Evolutionary conservation across 768 basidiomycete species (phyloP).

Genomic region (Suillus luteus): DNA sequence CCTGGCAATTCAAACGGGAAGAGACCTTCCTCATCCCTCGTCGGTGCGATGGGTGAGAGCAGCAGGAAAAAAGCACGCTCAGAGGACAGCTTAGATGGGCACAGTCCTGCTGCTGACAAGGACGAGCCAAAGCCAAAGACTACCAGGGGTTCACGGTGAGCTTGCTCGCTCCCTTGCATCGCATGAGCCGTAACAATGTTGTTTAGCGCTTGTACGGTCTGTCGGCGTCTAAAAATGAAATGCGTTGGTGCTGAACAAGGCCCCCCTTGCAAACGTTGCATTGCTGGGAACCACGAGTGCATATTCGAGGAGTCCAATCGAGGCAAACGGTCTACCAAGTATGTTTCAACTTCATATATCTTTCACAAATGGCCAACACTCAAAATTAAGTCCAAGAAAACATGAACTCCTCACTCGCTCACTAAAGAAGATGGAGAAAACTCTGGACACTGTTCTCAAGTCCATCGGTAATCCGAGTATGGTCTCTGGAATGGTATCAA

Average conservation of each 20-base stretch:
- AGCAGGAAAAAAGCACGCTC: conserved; percentile 60
- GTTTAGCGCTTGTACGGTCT: conserved; percentile 85
- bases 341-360: conserved; percentile 25
- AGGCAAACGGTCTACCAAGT: conserved; percentile 89
- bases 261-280: conserved; percentile 88
- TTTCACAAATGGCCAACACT: conserved; percentile 31
- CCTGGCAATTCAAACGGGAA: conserved; percentile 64
- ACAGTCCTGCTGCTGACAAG: conserved; percentile 57
- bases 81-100: conserved; percentile 51
- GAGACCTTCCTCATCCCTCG: conserved; percentile 57
- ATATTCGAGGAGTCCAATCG: conserved; percentile 97
- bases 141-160: conserved; percentile 81
- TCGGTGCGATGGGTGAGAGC: conserved; percentile 38
- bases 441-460: conserved; percentile 87
- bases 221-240: conserved; percentile 91
- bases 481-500: conserved; percentile 77
- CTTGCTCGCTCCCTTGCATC: conserved; percentile 12
- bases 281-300: conserved; percentile 80
- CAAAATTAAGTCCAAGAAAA: conserved; percentile 57
- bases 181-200: conserved; percentile 17
- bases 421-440: conserved; percentile 88
- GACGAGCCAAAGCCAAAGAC: conserved; percentile 79
- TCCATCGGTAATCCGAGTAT: conserved; percentile 86
- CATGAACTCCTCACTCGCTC: conserved; percentile 81
- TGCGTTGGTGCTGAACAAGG: conserved; percentile 90